Evolutionary conservation across 768 basidiomycete genomes (phyloP).

Genomic region (Amylocystis lapponica): DNA sequence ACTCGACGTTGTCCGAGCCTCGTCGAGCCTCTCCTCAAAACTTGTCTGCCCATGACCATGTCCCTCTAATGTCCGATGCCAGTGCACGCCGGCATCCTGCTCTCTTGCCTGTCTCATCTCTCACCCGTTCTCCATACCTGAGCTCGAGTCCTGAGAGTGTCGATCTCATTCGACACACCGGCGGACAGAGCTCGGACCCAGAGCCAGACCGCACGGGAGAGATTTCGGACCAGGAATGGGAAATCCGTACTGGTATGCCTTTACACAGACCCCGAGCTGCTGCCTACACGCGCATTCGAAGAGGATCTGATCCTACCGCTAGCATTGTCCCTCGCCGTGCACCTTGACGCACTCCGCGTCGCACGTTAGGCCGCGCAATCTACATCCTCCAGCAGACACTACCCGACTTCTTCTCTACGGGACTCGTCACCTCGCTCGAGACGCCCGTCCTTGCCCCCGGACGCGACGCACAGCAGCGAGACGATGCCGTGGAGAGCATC

Average conservation of each 20-base stretch:
- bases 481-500: constrained; percentile 34
- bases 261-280: constrained; percentile 4
- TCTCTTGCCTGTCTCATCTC: too few relatives aligned
- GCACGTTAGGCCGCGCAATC: constrained; percentile 57
- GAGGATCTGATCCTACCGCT: constrained; percentile 27
- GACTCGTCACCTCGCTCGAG: constrained; percentile 55
- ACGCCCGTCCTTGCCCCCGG: constrained; percentile 24
- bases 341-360: not conserved
- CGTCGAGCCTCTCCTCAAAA: too few relatives aligned
- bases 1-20: too few relatives aligned
- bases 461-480: constrained; percentile 23
- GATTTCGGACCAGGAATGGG: constrained; percentile 72
- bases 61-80: too few relatives aligned
- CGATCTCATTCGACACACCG: too few relatives aligned
- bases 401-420: constrained; percentile 63
- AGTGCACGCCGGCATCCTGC: too few relatives aligned
- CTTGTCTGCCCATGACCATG: too few relatives aligned
- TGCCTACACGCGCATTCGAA: not conserved
- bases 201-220: constrained; percentile 9
- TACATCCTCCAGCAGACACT: constrained; percentile 63
- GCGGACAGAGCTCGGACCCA: not conserved
- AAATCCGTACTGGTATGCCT: constrained; percentile 60
- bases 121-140: too few relatives aligned
- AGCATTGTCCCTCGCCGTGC: not conserved
- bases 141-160: too few relatives aligned